These are phyloP conservation scores for Colletotrichum truncatum DNA, from an alignment of 2,329 filamentous ascomycete species.

Conservation along the genomic window DNA sequence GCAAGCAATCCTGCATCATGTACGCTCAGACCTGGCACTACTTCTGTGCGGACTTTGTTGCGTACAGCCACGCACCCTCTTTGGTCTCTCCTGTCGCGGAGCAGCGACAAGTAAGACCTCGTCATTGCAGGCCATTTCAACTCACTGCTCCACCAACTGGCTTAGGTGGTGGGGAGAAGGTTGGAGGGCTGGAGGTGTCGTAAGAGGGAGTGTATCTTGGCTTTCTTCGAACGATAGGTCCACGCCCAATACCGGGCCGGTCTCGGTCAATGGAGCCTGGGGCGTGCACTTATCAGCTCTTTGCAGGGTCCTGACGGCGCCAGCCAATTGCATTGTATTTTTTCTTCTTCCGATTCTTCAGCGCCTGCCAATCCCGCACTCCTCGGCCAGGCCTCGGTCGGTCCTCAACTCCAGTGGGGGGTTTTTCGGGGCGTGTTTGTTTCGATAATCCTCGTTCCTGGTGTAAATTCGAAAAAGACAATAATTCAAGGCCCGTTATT, in stretches of 20 bases:
- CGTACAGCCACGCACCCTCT: constrained; percentile 16
- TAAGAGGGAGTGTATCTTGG: background rate
- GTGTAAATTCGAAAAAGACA: constrained; percentile 1
- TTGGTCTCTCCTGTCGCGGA: background rate
- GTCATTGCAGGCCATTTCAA: constrained; percentile 16
- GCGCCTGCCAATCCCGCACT: constrained; percentile 16
- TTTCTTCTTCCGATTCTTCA: constrained; percentile 21
- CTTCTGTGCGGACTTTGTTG: constrained; percentile 20
- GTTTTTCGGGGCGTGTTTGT: constrained; percentile 5
- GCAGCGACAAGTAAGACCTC: background rate
- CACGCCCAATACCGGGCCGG: background rate
- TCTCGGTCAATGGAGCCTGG: background rate
- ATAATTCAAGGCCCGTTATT: constrained; percentile 2
- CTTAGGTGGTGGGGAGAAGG: constrained; percentile 7
- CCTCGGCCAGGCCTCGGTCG: constrained; percentile 25
- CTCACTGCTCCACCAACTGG: constrained; percentile 6
- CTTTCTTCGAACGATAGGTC: constrained; percentile 8
- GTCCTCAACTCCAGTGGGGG: constrained; percentile 18
- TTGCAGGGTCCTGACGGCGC: constrained; percentile 22
- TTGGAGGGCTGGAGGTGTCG: constrained; percentile 1
- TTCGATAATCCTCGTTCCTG: constrained; percentile 22
- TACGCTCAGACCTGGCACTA: constrained; percentile 26
- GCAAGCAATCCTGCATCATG: constrained; percentile 33
- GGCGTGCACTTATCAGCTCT: constrained; percentile 24
- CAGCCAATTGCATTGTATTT: background rate